Base-by-base conservation (phyloP, 2,329 filamentous ascomycete genomes). In the Sarocladium kiliense region DNA sequence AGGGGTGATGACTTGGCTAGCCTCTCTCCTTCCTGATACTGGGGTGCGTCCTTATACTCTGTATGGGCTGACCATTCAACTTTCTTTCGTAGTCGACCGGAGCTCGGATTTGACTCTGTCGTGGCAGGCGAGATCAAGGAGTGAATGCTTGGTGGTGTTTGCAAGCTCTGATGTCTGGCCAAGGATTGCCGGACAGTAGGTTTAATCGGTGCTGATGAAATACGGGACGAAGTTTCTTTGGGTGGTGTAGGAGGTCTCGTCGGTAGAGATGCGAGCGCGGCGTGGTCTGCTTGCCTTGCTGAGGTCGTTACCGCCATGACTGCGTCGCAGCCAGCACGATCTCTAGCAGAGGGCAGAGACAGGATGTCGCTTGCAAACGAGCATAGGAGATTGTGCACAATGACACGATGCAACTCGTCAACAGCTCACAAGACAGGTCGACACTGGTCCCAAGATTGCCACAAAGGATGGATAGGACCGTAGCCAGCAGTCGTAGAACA, bases 191-290 rank as follows among this genome's bases (percentile, higher is more conserved):
- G 70, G 67, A 59, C 68, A 68, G 39, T 64, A 5, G 50, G 50
- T 19, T 39, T 19, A 34, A 26, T 26, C 32, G 50, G 16, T 39
- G 34, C 18, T 10, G 32, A 37, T 5, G 34, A 14, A 63, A 44
- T 71, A 39, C 30, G 56, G 25, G 41, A 49, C 16, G 26, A 6
- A 2, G 76, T 71, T 65, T 82, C 81, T 61, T 78, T 79, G n/a
- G 85, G 85, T 47, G 85, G 85, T 32, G 85, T 88, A n/a, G 85
- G 85, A 25, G 85, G 85, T 68, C 83, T 78, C 58, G 80, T 68
- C 59, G 77, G 74, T 54, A 85, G 72, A 56, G 76, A 74, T 59
- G 82, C 78, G 62, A 85, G 71, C 32, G 21, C 50, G n/a, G n/a
- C n/a, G 30, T 53, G 34, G 50, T 53, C 50, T 63, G 58, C 67